A percentile compares a stretch with the other conserved stretches of the same genome.
These are phyloP conservation scores for Teratosphaeria gauchensis DNA, from an alignment of 2,329 filamentous ascomycete genomes.

Conservation along the genomic window DNA sequence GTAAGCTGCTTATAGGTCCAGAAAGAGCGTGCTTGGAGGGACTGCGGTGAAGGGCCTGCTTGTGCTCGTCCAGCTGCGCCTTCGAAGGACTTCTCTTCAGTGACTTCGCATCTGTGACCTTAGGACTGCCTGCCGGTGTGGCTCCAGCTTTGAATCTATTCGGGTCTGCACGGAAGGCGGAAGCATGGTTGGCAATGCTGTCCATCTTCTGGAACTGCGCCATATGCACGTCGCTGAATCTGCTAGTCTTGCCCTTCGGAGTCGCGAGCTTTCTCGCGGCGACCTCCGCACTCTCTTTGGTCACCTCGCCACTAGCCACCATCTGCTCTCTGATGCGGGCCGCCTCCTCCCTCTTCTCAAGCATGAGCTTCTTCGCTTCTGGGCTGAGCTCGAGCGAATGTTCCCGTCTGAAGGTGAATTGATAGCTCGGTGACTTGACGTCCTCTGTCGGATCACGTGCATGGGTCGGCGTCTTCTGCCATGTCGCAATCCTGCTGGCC, in stretches of 20 bases:
- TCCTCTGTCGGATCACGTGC: conserved; percentile 21
- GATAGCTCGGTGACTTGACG: conserved; percentile 51
- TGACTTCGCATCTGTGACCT: conserved; percentile 22
- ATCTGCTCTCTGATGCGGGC: conserved; percentile 61
- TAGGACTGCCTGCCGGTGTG: conserved; percentile 1
- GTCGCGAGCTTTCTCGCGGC: conserved; percentile 62
- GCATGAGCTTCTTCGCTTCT: conserved; percentile 51
- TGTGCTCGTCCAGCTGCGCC: conserved; percentile 53
- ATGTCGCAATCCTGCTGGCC: conserved; percentile 31
- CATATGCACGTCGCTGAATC: conserved; percentile 80
- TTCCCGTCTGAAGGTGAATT: conserved; percentile 51
- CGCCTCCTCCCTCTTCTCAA: conserved; percentile 62
- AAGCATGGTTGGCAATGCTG: conserved; percentile 80
- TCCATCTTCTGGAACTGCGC: conserved; percentile 95
- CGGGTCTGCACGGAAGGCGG: conserved; percentile 52
- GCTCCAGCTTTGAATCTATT: neutral
- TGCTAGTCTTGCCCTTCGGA: conserved; percentile 65
- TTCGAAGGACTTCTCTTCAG: conserved; percentile 50
- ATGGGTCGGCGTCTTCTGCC: conserved; percentile 53
- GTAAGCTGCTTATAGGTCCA: neutral
- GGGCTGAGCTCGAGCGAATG: conserved; percentile 50
- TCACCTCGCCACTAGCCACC: conserved; percentile 47
- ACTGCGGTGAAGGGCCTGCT: conserved; percentile 11
- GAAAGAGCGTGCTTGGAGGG: conserved; percentile 8
- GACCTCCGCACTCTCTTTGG: conserved; percentile 28